Evolutionary conservation across 768 basidiomycete species (phyloP), one percentile per base, ranked within the genome.

Genomic region (Suillus brevipes): DNA sequence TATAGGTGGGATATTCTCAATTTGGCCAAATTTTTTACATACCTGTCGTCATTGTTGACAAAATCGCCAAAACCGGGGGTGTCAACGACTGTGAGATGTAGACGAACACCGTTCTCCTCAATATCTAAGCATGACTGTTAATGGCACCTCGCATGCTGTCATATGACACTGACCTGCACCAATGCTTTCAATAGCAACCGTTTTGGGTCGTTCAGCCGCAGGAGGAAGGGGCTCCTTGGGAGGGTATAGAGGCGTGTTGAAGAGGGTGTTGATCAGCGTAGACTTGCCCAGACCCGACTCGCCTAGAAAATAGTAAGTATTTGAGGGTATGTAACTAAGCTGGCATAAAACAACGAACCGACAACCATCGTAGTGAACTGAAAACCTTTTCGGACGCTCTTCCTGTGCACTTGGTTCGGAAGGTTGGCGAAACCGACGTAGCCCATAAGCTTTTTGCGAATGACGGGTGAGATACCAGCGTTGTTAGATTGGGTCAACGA

Each of bases 361-460:
- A 99, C 97, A 68, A 99, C 97, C 97, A 99, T 99, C 69, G 89
- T 85, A 62, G 95, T 97, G 82, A 99, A 99, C 78, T 99, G 94
- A 85, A 99, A 99, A 53, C 97, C 97, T 80, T 95, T 98, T 83
- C 95, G 86, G 57, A 97, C 92, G 73, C 95, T 97, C 83, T 97
- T 94, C 80, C 97, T 90, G 81, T 99, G 97, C 53, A 99, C 97
- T 79, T 99, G 97, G 85, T 99, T 99, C 59, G 97, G 97, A 60
- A 99, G 86, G 79, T 97, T 99, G 75, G 96, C 94, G 75, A 99
- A 97, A 60, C 94, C 94, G 66, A 97, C 94, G 76, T 94, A 96
- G 73, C 94, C 93, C 87, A 91, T 93, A 72, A 96, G 84, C 81
- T 95, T 95, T 88, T 95, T 95, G 80, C 92, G 90, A 68, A 85